Evolutionary conservation across 192 early-diverging fungal genomes (phyloP).

Genomic region (Neocallimastix lanati): DNA sequence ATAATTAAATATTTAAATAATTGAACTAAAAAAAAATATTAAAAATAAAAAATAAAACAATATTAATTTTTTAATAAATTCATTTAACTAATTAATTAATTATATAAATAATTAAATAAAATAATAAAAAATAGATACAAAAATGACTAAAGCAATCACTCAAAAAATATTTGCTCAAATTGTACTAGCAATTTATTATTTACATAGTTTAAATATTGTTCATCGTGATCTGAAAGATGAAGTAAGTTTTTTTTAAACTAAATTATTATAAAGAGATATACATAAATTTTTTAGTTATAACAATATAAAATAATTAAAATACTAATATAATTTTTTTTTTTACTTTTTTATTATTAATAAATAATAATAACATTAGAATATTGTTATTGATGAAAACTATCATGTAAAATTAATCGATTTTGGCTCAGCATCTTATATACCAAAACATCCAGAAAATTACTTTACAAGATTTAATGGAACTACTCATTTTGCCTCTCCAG

Average conservation of each 20-base stretch:
- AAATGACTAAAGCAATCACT: slow-evolving; percentile 7
- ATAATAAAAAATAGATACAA: slow-evolving; percentile 3
- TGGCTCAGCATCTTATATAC: slow-evolving; percentile 27
- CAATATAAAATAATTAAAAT: background rate
- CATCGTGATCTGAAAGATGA: slow-evolving; percentile 29
- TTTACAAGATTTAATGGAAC: slow-evolving; percentile 25
- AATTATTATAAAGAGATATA: too few relatives aligned
- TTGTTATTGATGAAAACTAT: slow-evolving; percentile 25
- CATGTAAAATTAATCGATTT: slow-evolving; percentile 52
- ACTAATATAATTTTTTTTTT: background rate
- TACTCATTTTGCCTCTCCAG: slow-evolving; percentile 33
- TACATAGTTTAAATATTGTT: slow-evolving; percentile 14
- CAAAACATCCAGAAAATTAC: slow-evolving; percentile 13
- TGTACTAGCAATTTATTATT: slow-evolving; percentile 17
- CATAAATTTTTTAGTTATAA: background rate
- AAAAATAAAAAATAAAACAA: too few relatives aligned
- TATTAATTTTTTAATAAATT: too few relatives aligned
- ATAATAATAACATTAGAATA: slow-evolving; percentile 44
- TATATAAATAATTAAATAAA: too few relatives aligned
- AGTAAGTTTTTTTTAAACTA: slow-evolving; percentile 2
- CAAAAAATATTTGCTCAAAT: slow-evolving; percentile 22
- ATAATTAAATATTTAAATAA: too few relatives aligned
- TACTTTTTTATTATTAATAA: background rate
- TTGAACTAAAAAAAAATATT: too few relatives aligned
- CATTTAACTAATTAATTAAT: too few relatives aligned